Percentiles rank a stretch among this genome's conserved stretches.
phyloP scores from a whole-genome alignment of 768 basidiomycete species.

The Leccinum uliginosum region DNA sequence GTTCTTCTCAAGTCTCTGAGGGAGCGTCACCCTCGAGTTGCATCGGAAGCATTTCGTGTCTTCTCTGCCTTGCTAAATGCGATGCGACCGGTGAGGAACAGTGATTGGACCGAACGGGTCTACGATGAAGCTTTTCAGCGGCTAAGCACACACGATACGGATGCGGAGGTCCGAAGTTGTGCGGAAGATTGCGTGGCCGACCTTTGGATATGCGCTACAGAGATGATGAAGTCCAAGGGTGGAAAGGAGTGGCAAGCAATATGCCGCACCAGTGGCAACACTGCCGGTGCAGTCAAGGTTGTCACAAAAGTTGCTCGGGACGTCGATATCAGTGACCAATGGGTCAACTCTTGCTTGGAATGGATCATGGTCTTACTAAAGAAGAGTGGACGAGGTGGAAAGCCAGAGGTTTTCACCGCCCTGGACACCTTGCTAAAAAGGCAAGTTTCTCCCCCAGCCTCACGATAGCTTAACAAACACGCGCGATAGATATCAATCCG shows the following conservation, averaged over 20 bases:
- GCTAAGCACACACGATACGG: conserved; percentile 78
- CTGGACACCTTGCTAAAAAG: conserved; percentile 68
- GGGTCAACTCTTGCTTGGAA: conserved; percentile 77
- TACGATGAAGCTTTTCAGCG: conserved; percentile 72
- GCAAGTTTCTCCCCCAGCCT: conserved; percentile 31
- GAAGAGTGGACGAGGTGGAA: conserved; percentile 76
- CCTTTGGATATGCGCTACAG: conserved; percentile 83
- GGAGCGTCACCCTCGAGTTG: conserved; percentile 87
- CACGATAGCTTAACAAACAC: not conserved
- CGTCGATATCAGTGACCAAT: conserved; percentile 64
- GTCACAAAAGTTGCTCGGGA: conserved; percentile 80
- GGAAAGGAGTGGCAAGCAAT: conserved; percentile 80
- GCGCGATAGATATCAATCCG: conserved; percentile 38
- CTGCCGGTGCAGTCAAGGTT: conserved; percentile 73
- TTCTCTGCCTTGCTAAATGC: conserved; percentile 80
- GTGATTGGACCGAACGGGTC: conserved; percentile 65
- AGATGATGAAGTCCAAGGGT: conserved; percentile 57
- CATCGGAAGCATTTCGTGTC: conserved; percentile 82
- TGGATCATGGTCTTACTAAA: conserved; percentile 72
- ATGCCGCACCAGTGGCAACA: conserved; percentile 64
- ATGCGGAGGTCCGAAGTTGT: conserved; percentile 80
- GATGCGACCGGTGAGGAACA: conserved; percentile 60
- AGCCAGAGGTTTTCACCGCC: conserved; percentile 74
- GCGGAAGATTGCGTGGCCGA: conserved; percentile 84
- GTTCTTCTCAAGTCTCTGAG: conserved; percentile 68